Evolutionary conservation across 2,329 filamentous ascomycete species (phyloP).

Genomic region (Colletotrichum australisinense): DNA sequence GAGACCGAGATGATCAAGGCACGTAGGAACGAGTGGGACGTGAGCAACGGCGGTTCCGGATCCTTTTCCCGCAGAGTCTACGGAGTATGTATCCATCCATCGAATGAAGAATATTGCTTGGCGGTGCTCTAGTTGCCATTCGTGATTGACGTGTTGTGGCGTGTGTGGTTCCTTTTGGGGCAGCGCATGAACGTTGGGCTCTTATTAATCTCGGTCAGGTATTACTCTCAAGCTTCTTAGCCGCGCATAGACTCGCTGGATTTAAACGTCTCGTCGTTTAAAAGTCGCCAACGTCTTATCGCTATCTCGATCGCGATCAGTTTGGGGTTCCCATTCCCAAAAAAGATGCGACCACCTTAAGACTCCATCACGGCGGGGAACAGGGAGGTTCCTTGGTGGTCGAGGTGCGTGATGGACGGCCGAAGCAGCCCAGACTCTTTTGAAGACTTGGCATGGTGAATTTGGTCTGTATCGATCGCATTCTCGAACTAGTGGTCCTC

Average conservation of each 20-base stretch:
- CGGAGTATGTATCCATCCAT: no score
- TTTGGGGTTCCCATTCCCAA: background rate
- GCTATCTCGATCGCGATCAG: conserved; percentile 30
- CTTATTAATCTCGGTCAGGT: no score
- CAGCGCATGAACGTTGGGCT: conserved; percentile 5
- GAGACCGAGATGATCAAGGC: conserved; percentile 12
- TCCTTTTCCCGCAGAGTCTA: background rate
- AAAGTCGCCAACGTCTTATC: conserved; percentile 15
- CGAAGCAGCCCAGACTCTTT: background rate
- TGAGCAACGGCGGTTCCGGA: conserved; percentile 17
- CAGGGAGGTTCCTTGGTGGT: conserved; percentile 12
- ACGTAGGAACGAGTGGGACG: conserved; percentile 23
- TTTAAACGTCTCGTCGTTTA: background rate
- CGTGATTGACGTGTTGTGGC: no score
- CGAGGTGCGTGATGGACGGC: background rate
- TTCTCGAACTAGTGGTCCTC: background rate
- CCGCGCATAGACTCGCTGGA: conserved; percentile 10
- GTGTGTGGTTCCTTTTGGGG: background rate
- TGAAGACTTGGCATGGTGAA: background rate
- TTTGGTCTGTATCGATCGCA: background rate
- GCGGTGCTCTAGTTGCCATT: background rate
- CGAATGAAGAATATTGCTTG: background rate
- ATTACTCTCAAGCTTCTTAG: background rate
- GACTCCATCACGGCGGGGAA: background rate
- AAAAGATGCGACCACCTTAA: background rate